Conservation (phyloP, 371 early-diverging fungal species). For the Rhizopus stolonifer region DNA sequence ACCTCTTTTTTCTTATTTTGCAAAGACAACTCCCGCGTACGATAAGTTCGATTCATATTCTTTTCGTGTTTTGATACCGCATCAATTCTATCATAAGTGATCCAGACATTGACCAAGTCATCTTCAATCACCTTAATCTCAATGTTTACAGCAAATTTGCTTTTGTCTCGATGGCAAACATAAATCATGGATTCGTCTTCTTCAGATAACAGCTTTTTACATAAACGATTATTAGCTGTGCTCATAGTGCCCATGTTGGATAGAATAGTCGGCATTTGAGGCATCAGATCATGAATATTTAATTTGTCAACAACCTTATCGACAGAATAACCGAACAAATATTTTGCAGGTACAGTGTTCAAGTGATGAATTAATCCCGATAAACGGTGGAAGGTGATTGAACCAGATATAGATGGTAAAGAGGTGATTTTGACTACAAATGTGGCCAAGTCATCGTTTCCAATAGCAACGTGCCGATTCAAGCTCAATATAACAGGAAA, state of each 20-base stretch:
- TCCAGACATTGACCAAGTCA: constrained; percentile 57
- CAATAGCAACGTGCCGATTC: constrained; percentile 21
- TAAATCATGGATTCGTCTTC: constrained; percentile 23
- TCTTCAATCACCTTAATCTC: constrained; percentile 56
- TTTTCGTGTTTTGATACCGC: constrained; percentile 16
- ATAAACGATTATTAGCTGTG: constrained; percentile 27
- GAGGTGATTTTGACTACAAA: constrained; percentile 54
- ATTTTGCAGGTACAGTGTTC: constrained; percentile 66
- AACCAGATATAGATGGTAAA: constrained; percentile 63
- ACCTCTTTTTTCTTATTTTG: not conserved
- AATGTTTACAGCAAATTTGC: constrained; percentile 57
- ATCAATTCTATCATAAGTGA: constrained; percentile 58
- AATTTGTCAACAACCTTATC: constrained; percentile 43
- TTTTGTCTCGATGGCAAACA: constrained; percentile 67
- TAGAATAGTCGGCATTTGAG: constrained; percentile 46
- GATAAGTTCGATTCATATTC: not conserved
- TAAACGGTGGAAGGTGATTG: constrained; percentile 48
- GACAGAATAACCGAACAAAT: constrained; percentile 62
- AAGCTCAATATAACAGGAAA: constrained; percentile 64
- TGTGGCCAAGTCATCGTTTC: constrained; percentile 9
- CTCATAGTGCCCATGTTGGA: constrained; percentile 4
- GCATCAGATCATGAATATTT: constrained; percentile 54
- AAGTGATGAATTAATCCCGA: constrained; percentile 55
- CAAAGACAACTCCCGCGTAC: no score
- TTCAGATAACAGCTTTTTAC: constrained; percentile 18